Conservation (phyloP, 768 basidiomycete species). For the Leucocoprinus birnbaumii region DNA sequence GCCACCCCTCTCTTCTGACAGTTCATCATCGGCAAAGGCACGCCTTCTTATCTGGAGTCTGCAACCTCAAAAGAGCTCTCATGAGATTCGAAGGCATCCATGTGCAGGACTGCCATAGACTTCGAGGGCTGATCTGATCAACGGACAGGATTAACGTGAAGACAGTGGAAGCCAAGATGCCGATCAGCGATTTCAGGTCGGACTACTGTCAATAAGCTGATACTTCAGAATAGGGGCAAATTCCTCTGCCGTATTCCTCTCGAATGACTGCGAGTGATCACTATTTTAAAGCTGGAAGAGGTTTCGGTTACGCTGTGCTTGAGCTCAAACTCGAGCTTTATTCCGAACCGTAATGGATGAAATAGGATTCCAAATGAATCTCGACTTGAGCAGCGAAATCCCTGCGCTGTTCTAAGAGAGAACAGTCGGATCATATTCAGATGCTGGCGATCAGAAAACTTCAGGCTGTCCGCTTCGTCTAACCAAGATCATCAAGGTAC, state of each 20-base stretch:
- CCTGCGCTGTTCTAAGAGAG: neutral
- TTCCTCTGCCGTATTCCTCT: no score
- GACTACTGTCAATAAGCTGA: no score
- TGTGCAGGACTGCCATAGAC: neutral
- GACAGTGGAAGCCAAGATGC: neutral
- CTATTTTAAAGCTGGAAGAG: no score
- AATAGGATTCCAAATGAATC: no score
- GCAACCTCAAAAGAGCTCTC: neutral
- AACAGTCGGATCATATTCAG: neutral
- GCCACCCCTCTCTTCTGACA: neutral
- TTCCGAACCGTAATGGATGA: no score
- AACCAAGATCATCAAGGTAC: neutral
- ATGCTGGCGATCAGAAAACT: neutral
- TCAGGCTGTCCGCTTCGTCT: neutral
- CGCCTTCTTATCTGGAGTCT: neutral
- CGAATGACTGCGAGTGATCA: no score
- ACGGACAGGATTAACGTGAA: neutral
- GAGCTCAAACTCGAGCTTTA: no score
- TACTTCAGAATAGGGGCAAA: no score
- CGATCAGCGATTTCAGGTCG: neutral
- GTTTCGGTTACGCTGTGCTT: no score
- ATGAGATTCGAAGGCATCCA: neutral
- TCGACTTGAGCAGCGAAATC: no score
- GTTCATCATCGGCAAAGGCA: neutral
- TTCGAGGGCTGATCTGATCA: neutral